Evolutionary conservation across 2,329 filamentous ascomycete species (phyloP), one percentile per base, ranked within the genome.

Genomic region (Exophiala sp.): DNA sequence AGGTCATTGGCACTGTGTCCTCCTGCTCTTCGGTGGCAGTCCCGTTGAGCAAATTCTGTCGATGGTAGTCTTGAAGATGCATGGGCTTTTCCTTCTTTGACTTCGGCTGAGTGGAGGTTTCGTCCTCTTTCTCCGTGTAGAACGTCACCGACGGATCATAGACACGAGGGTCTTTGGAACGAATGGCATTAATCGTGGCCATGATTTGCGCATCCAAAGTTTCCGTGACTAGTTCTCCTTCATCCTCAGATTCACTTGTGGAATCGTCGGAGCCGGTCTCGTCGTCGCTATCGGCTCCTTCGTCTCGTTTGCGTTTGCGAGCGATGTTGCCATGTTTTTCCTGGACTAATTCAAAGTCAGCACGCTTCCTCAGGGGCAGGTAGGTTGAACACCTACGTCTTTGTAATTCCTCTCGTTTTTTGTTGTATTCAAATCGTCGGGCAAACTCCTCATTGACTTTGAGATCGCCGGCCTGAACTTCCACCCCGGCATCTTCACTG

Each of bases 371-470:
- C 8, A 11, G 2, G 10, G 9, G n/a, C 29, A 14, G 14, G 32
- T 32, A 8, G 24, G 30, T 9, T 6, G 7, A 5, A 24, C 14
- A 60, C 64, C 55, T 66, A 69, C 65, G 58, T 53, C 65, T 64
- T 69, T 89, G 83, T 57, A 82, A 73, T 66, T 98, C 93, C 65
- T 95, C 90, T 50, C 91, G 81, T 73, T 95, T 95, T 74, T 97
- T 96, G 72, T 98, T 98, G 71, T 97, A 79, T 68, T 98, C 93
- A 62, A 95, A 97, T 34, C 88, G 79, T 60, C 80, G 81, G 37
- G 93, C 93, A 67, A 84, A 98, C 45, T 94, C 88, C 66, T 89
- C 76, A 68, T 98, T 97, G 69, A 98, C 83, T 66, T 86, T 89
- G 66, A 97, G 78, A 23, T 68, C 67, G 30, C 66, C 59, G 51